phyloP scores from a whole-genome alignment of 805 yeast species.

The Kazachstania taianensis region DNA sequence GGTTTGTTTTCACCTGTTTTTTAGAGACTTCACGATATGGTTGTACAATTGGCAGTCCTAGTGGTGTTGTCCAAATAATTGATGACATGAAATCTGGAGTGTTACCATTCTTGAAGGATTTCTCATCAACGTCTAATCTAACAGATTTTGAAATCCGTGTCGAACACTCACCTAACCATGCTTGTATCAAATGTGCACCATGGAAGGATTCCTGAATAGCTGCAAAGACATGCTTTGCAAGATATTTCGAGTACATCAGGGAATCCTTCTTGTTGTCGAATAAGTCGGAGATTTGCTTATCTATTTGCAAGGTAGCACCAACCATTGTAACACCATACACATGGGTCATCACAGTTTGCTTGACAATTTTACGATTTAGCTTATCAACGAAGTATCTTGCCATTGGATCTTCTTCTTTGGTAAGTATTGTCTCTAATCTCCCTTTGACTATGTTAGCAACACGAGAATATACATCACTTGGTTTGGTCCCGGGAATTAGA shows the following conservation, averaged over 20 bases:
- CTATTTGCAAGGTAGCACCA: constrained; percentile 87
- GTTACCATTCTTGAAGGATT: constrained; percentile 32
- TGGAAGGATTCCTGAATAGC: constrained; percentile 78
- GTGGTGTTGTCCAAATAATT: constrained; percentile 96
- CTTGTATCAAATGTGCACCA: constrained; percentile 92
- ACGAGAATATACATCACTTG: constrained; percentile 66
- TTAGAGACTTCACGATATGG: constrained; percentile 72
- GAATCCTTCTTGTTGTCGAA: constrained; percentile 40
- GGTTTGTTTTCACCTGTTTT: constrained; percentile 62
- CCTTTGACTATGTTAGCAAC: constrained; percentile 57
- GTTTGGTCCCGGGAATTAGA: constrained; percentile 57
- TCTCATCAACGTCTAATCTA: constrained; percentile 51
- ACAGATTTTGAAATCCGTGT: constrained; percentile 68
- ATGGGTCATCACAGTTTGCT: constrained; percentile 96
- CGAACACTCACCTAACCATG: constrained; percentile 89
- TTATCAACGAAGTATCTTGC: constrained; percentile 47
- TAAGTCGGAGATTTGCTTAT: constrained; percentile 57
- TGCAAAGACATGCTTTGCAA: constrained; percentile 68
- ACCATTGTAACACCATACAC: constrained; percentile 93
- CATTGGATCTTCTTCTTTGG: constrained; percentile 37
- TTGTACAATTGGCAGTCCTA: constrained; percentile 93
- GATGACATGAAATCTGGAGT: constrained; percentile 66
- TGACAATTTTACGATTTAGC: constrained; percentile 78
- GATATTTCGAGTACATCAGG: constrained; percentile 45
- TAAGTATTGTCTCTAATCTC: constrained; percentile 45